phyloP scores from a whole-genome alignment of 129 eudicot species.

The Centella asiatica region DNA sequence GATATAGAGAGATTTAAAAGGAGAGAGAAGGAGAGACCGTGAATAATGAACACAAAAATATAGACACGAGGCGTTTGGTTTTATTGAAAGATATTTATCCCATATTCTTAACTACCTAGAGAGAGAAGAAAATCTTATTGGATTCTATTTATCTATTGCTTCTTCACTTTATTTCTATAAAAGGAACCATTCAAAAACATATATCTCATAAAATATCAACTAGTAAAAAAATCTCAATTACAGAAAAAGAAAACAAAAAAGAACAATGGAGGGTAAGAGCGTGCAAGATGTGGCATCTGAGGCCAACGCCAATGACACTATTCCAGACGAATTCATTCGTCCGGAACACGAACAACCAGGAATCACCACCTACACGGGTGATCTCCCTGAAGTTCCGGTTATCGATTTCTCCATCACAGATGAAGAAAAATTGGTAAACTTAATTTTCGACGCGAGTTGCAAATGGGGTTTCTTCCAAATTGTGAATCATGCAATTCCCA shows the following conservation, averaged over 20 bases:
- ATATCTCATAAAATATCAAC: too few species aligned
- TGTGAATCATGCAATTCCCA: constrained; percentile 61
- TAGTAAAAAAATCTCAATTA: too few species aligned
- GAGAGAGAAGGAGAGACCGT: too few species aligned
- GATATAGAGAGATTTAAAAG: too few species aligned
- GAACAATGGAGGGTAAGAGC: constrained; percentile 27
- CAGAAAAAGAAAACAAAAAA: not conserved
- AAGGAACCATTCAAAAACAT: too few species aligned
- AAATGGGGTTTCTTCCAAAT: constrained; percentile 63
- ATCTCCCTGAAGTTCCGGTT: constrained; percentile 31
- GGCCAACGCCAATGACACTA: constrained; percentile 15
- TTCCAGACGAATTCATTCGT: constrained; percentile 30
- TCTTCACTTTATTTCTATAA: too few species aligned
- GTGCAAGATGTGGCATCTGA: constrained; percentile 29
- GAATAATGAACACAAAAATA: too few species aligned
- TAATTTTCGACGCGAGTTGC: constrained; percentile 22
- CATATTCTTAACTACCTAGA: too few species aligned
- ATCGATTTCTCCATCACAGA: constrained; percentile 26
- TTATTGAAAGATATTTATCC: too few species aligned
- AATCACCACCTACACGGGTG: constrained; percentile 27
- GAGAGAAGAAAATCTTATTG: too few species aligned
- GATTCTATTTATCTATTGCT: too few species aligned
- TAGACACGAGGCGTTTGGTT: too few species aligned
- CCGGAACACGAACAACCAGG: constrained; percentile 31
- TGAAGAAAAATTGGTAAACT: constrained; percentile 12